Conservation (phyloP, 2,329 filamentous ascomycete species). For the Sphaerulina musiva region DNA sequence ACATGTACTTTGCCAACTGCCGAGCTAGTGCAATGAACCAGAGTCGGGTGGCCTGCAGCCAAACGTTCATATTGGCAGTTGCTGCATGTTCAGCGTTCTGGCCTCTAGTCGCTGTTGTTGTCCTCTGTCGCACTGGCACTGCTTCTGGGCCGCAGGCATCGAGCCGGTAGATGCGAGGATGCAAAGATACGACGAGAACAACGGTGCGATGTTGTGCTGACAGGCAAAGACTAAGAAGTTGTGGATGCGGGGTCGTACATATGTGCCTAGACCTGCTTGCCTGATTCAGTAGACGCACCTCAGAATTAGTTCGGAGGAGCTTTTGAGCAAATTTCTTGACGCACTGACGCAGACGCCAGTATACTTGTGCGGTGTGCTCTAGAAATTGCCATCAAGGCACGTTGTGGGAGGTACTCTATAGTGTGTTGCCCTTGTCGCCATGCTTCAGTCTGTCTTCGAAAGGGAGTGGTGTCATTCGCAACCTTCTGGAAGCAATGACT, state of each 20-base stretch:
- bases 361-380: background rate
- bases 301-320: background rate
- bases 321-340: background rate
- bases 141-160: no score
- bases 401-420: background rate
- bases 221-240: background rate
- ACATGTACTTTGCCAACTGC: no score
- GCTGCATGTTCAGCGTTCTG: no score
- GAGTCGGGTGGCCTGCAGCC: no score
- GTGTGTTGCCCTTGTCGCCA: background rate
- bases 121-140: no score
- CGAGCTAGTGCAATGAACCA: no score
- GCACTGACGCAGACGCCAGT: background rate
- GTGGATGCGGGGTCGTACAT: conserved; percentile 4
- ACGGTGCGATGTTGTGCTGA: background rate
- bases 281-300: background rate
- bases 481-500: background rate
- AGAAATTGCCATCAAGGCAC: background rate
- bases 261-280: conserved; percentile 4
- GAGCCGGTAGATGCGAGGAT: no score
- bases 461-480: background rate
- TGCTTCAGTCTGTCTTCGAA: background rate
- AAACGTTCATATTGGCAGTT: no score
- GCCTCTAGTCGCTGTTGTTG: no score
- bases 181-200: no score